Evolutionary conservation across 2,329 filamentous ascomycete species (phyloP).

Genomic region (Fusarium coffeatum): DNA sequence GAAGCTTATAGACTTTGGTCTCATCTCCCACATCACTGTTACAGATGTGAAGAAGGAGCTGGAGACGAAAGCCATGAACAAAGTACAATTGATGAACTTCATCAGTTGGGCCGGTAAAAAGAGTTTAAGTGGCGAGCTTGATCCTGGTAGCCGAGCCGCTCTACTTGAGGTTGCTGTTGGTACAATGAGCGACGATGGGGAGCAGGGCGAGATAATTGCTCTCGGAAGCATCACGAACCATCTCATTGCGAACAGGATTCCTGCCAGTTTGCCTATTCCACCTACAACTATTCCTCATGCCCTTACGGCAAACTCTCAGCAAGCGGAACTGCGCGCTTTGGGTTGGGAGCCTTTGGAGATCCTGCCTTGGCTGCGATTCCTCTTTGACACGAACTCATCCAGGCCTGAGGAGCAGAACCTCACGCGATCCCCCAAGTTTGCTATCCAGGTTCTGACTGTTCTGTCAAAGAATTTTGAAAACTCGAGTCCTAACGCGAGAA

Average conservation of each 20-base stretch:
- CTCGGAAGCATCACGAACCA: conserved; percentile 81
- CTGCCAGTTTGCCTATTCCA: conserved; percentile 83
- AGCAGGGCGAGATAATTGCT: conserved; percentile 77
- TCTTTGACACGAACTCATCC: conserved; percentile 75
- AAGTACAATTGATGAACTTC: conserved; percentile 83
- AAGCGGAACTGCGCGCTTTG: conserved; percentile 78
- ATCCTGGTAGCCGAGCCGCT: conserved; percentile 72
- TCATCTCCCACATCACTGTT: conserved; percentile 89
- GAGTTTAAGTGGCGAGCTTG: conserved; percentile 77
- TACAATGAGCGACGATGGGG: conserved; percentile 70
- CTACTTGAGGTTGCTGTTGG: conserved; percentile 86
- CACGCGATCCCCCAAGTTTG: conserved; percentile 77
- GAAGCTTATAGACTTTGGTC: conserved; percentile 83
- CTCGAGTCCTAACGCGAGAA: conserved; percentile 74
- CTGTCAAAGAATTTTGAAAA: conserved; percentile 92
- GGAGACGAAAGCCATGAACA: conserved; percentile 81
- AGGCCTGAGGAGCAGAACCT: conserved; percentile 74
- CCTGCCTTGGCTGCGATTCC: conserved; percentile 84
- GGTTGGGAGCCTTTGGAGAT: conserved; percentile 89
- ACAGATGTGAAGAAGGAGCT: conserved; percentile 87
- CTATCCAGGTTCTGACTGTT: conserved; percentile 79
- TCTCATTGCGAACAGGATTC: conserved; percentile 80
- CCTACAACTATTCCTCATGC: conserved; percentile 84
- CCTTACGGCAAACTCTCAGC: conserved; percentile 78
- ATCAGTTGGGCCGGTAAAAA: conserved; percentile 85